Evolutionary conservation across 139 green algal genomes (phyloP), one percentile per base, ranked within the genome.

Genomic region (Trebouxia sp.): DNA sequence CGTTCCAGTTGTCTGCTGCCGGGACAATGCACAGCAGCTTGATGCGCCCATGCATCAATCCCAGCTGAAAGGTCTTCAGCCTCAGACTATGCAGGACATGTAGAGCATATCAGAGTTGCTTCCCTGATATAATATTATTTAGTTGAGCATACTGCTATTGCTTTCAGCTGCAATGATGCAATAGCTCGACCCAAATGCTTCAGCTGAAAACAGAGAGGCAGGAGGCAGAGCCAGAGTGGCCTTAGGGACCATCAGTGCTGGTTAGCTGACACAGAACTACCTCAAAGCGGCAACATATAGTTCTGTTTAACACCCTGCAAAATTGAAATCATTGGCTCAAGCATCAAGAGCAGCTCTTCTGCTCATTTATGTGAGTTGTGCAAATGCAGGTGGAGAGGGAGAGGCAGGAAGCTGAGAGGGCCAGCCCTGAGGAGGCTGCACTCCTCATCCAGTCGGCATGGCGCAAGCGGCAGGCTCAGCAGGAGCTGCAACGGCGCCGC

Each of bases 381-480:
- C 14, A 5, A 51, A 53, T 28, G 22, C 69, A 53, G 38, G 69
- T 41, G 14, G 41, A 3, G 4, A 38, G 41, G 41, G 26, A 77
- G 69, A n/a, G 28, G 12, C 22, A 50, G 28, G 67, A 39, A 41
- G 24, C 24, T 38, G 69, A n/a, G 69, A 77, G 39, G 9, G 69
- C 22, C 0, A 26, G 22, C 8, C 11, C 43, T 38, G 26, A 39
- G 9, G 69, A 56, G 24, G 43, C 41, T 22, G 69, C 69, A 15
- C 38, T 8, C 15, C 41, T 55, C 22, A 77, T 77, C 26, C 41
- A 56, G 69, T 51, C 43, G 39, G 41, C 43, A 3, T 51, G 42
- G 69, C 69, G 69, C 69, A 51, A 41, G 69, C 37, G 32, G 41
- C 41, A 37, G 43, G 69, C 43, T 20, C 41, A 55, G 69, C 41